A percentile compares a stretch with the other conserved stretches of the same genome.
Evolutionary conservation across 2,329 filamentous ascomycete species (phyloP).

Genomic region (Calonectria multiphialidica): DNA sequence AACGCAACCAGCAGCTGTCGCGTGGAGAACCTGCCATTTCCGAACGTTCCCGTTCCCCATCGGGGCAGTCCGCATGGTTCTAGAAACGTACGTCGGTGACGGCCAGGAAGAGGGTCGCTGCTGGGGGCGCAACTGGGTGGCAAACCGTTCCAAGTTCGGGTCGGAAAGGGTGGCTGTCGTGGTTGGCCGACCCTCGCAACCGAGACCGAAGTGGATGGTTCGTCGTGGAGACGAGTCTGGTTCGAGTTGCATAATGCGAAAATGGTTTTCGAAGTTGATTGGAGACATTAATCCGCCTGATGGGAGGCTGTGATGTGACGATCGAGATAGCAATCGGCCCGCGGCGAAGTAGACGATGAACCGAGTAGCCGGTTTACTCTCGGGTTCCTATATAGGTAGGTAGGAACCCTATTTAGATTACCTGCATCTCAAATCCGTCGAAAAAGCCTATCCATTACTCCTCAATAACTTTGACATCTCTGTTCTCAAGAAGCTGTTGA

Average conservation of each 20-base stretch:
- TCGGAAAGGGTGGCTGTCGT: background rate
- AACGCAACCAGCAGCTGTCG: background rate
- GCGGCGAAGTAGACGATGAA: background rate
- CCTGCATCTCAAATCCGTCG: background rate
- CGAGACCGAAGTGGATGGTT: conserved; percentile 1
- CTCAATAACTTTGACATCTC: background rate
- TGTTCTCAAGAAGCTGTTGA: background rate
- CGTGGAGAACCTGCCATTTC: conserved; percentile 6
- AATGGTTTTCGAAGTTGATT: background rate
- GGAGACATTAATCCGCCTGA: conserved; percentile 7
- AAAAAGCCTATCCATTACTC: background rate
- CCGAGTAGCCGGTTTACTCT: background rate
- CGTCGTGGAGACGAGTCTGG: background rate
- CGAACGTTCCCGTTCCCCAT: conserved; percentile 2
- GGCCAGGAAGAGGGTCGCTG: background rate
- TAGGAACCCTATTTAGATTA: conserved; percentile 11
- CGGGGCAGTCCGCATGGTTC: conserved; percentile 3
- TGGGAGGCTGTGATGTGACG: background rate
- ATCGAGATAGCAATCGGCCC: background rate
- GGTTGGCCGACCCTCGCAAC: background rate
- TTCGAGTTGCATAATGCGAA: conserved; percentile 5
- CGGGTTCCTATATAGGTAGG: conserved; percentile 6
- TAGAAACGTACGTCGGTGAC: conserved; percentile 10
- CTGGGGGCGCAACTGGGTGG: background rate
- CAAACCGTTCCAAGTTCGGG: background rate